Evolutionary conservation across 768 basidiomycete genomes (phyloP), one percentile per base, ranked within the genome.

Genomic region (Termitomyces sp.): DNA sequence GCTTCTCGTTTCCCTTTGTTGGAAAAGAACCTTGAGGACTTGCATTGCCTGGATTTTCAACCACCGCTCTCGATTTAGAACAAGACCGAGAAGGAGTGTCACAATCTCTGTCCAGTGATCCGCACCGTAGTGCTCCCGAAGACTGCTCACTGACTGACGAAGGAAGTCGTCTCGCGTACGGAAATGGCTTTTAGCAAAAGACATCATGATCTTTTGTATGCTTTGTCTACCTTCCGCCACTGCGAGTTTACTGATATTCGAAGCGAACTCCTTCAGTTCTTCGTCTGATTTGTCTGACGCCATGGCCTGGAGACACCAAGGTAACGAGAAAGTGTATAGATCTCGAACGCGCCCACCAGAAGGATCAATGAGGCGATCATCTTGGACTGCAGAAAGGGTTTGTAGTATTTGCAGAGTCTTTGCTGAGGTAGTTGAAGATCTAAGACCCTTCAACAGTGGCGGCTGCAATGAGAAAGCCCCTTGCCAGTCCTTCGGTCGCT

Each of bases 151-250:
- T 0, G 92, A 93, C 68, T 97, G 93, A 5, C 93, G 86, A 59
- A 96, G 81, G 74, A 96, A 96, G 72, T 97, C 95, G 55, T 98
- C 95, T 67, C 88, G 88, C 2, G 93, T 93, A 50, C 95, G 81
- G 79, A 98, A 97, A 53, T 91, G 88, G 23, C 80, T 78, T 71
- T 92, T 92, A 57, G 90, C 84, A 65, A 95, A 95, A 3, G 92
- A 94, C 4, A 80, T 87, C 88, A 96, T 91, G 67, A 98, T 90
- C 50, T 91, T 87, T 55, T 85, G 80, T 65, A 97, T 91, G 66
- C 88, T 90, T n/a, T 83, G 80, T 32, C 86, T 82, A 30, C 85
- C 86, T 63, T 93, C 89, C 50, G 75, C 70, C 43, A 84, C 83
- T 3, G 95, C 95, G 18, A 97, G 78, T 12, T 68, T 72, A 32